Evolutionary conservation across 805 yeast genomes (phyloP).

Genomic region (Kodamaea jinghongensis): DNA sequence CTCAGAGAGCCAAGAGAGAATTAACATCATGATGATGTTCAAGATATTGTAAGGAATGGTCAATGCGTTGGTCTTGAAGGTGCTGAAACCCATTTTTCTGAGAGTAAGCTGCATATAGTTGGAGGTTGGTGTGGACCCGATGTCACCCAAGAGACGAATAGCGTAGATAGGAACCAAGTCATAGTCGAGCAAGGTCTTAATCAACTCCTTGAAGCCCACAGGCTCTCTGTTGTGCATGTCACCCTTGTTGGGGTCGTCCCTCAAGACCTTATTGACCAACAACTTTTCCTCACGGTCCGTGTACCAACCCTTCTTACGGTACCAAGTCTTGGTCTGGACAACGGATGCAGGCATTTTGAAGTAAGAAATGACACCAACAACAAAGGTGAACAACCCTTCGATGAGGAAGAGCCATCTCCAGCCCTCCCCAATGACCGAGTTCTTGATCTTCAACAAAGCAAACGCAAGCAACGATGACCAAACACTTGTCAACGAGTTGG

Average conservation of each 20-base stretch:
- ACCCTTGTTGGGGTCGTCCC: conserved; percentile 32
- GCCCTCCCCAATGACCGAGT: conserved; percentile 15
- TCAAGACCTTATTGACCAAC: conserved; percentile 26
- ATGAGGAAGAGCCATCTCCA: conserved; percentile 27
- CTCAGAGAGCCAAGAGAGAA: conserved; percentile 24
- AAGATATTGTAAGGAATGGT: conserved; percentile 47
- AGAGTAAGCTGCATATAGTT: conserved; percentile 13
- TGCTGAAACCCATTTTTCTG: conserved; percentile 46
- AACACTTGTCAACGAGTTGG: conserved; percentile 49
- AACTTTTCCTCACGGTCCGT: conserved; percentile 27
- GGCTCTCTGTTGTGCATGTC: conserved; percentile 32
- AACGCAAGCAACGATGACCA: conserved; percentile 46
- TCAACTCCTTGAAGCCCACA: conserved; percentile 17
- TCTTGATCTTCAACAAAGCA: conserved; percentile 48
- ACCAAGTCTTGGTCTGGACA: conserved; percentile 25
- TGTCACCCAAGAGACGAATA: conserved; percentile 22
- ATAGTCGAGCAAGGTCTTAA: conserved; percentile 21
- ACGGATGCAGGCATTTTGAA: conserved; percentile 54
- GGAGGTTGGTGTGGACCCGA: conserved; percentile 17
- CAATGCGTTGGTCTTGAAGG: conserved; percentile 51
- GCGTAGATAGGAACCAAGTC: conserved; percentile 28
- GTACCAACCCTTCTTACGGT: conserved; percentile 27
- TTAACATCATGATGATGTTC: conserved; percentile 19
- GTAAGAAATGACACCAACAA: conserved; percentile 20
- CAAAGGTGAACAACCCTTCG: conserved; percentile 22